Conservation (phyloP, 768 basidiomycete genomes). For the Trametopsis cervina region DNA sequence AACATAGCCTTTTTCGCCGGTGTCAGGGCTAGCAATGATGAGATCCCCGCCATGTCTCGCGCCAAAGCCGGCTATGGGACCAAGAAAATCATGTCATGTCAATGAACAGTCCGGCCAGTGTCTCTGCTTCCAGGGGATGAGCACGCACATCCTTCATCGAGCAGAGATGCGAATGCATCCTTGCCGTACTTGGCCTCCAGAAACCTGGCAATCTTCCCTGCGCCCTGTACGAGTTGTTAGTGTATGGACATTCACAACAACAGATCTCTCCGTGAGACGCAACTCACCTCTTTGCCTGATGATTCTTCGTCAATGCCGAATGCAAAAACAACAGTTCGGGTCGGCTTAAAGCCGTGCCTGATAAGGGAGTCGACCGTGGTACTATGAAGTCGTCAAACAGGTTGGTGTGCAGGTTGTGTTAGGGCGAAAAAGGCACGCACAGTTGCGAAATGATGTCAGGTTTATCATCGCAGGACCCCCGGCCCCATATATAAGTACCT, state of each 20-base stretch:
- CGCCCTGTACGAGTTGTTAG: constrained; percentile 14
- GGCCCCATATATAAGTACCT: constrained; percentile 67
- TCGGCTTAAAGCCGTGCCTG: constrained; percentile 55
- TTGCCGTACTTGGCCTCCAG: constrained; percentile 32
- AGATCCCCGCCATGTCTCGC: constrained; percentile 13
- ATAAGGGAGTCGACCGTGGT: constrained; percentile 59
- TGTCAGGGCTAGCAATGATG: constrained; percentile 17
- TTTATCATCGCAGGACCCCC: constrained; percentile 74
- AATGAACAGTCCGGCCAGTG: too few species aligned
- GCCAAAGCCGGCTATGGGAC: constrained; percentile 8
- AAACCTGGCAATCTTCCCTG: constrained; percentile 23
- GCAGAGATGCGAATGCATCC: constrained; percentile 31
- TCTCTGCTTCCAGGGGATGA: not conserved
- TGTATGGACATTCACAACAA: not conserved
- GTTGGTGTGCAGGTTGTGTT: too few species aligned
- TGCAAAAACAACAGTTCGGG: constrained; percentile 42
- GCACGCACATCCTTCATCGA: constrained; percentile 40
- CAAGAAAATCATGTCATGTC: not conserved
- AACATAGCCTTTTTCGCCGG: constrained; percentile 27
- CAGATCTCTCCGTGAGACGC: constrained; percentile 19
- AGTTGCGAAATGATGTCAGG: constrained; percentile 62
- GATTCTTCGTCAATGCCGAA: constrained; percentile 22
- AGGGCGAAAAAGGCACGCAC: constrained; percentile 30
- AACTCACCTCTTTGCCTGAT: constrained; percentile 7
- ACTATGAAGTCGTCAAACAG: constrained; percentile 22